These are phyloP conservation scores for Alternaria atra DNA, from an alignment of 2,329 filamentous ascomycete species.

Conservation along the genomic window DNA sequence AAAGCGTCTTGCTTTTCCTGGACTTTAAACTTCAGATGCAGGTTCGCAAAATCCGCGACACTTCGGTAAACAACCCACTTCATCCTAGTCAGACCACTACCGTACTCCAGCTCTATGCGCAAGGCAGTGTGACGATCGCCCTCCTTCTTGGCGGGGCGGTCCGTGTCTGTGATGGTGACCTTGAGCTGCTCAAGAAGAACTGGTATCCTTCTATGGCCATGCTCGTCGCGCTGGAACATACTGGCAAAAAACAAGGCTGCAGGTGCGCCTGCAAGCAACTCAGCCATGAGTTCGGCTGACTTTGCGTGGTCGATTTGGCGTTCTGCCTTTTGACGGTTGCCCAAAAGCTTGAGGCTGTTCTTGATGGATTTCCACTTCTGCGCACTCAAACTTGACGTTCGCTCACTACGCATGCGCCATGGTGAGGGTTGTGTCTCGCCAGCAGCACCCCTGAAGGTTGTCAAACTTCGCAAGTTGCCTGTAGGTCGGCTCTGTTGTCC, in stretches of 20 bases:
- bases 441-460: constrained; percentile 53
- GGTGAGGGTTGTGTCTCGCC: constrained; percentile 53
- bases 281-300: constrained; percentile 94
- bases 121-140: constrained; percentile 81
- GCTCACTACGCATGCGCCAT: constrained; percentile 56
- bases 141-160: constrained; percentile 50
- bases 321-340: constrained; percentile 82
- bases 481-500: constrained; percentile 51
- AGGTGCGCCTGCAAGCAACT: constrained; percentile 89
- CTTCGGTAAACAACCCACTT: constrained; percentile 92
- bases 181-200: constrained; percentile 95
- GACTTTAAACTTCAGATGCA: constrained; percentile 93
- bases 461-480: constrained; percentile 57
- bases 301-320: constrained; percentile 89
- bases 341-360: constrained; percentile 80
- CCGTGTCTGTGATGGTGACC: constrained; percentile 82
- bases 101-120: constrained; percentile 93
- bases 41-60: constrained; percentile 86
- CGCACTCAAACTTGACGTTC: constrained; percentile 62
- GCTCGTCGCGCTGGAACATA: constrained; percentile 97
- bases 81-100: constrained; percentile 94
- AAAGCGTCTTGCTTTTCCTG: constrained; percentile 85
- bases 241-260: constrained; percentile 94
- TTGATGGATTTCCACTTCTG: constrained; percentile 95
- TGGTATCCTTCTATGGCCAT: constrained; percentile 92